Percentiles rank a stretch among this genome's conserved stretches.
phyloP scores from a whole-genome alignment of 2,329 filamentous ascomycete species.

The Ophiostoma sp. region DNA sequence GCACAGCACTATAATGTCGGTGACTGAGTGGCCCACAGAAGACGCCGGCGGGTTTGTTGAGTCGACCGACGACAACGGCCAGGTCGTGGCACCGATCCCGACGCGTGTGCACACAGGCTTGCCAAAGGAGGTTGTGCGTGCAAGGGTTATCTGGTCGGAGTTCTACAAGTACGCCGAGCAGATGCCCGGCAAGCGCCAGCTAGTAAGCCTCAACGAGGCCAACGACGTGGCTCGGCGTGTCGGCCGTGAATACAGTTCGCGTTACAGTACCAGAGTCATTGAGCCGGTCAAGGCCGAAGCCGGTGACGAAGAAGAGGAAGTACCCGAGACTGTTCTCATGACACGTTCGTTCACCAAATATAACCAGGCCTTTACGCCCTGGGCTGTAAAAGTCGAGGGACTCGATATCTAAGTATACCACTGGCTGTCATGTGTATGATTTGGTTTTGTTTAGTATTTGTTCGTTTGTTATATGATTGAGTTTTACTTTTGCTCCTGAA shows the following conservation, averaged over 20 bases:
- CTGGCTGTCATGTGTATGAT: background rate
- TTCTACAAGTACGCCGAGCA: conserved; percentile 15
- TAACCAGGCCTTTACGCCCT: background rate
- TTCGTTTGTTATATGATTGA: background rate
- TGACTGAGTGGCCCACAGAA: background rate
- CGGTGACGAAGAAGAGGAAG: background rate
- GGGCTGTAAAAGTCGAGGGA: background rate
- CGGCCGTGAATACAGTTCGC: background rate
- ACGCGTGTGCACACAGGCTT: background rate
- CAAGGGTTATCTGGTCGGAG: background rate
- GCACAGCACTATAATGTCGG: background rate
- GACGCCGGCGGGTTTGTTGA: background rate
- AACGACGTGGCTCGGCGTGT: conserved; percentile 36
- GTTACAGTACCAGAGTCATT: background rate
- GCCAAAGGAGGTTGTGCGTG: background rate
- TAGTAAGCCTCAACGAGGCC: conserved; percentile 52
- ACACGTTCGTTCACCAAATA: background rate
- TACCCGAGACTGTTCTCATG: background rate
- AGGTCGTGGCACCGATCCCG: background rate
- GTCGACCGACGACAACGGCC: background rate
- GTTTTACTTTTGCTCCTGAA: no score
- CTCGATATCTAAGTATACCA: background rate
- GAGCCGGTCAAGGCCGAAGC: background rate
- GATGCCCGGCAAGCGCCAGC: conserved; percentile 37
- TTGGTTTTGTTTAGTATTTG: background rate